Evolutionary conservation across 306 rosid species (phyloP), one percentile per base, ranked within the genome.

Genomic region (Spatholobus suberectus): DNA sequence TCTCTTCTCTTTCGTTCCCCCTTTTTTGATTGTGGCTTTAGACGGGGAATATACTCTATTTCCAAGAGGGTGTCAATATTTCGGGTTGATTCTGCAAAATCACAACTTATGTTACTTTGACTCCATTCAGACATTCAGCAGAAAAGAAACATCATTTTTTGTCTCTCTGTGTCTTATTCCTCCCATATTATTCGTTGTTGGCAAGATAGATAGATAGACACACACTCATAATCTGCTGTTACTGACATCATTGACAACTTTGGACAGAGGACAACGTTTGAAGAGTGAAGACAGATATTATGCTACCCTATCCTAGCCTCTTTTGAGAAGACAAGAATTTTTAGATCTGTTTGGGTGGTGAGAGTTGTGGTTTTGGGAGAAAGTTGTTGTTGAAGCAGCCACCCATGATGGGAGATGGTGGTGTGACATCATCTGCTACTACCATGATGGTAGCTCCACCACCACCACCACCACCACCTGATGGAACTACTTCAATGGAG

Each of bases 361-460:
- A 46, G 79, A 21, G 70, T 75, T 70, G 44, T 70, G 79, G 84
- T 34, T 38, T 47, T 80, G 61, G 73, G 58, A 63, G 68, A 21
- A 77, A 70, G 26, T n/a, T n/a, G 81, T 10, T 11, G 41, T 17
- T 63, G 44, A 32, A 55, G 44, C 54, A 81, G 75, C 13, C 13
- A 71, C 37, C 59, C 77, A 47, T 12, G 77, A 94, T 93, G 98
- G 91, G 91, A 29, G 97, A 93, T 78, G 89, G 85, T 73, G 91
- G 76, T 77, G 80, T 83, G 75, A 85, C 97, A 65, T 87, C 94
- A 59, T 86, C 94, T 40, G 85, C 92, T 32, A 87, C 79, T 44
- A 74, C 88, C 85, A 84, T 93, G 86, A 37, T 89, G 82, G 97
- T 82, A 75, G 85, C 83, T 82, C 38, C 79, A 37, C 90, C 87